These are phyloP conservation scores for Boletus reticuloceps DNA, from an alignment of 768 basidiomycete species.

Conservation along the genomic window DNA sequence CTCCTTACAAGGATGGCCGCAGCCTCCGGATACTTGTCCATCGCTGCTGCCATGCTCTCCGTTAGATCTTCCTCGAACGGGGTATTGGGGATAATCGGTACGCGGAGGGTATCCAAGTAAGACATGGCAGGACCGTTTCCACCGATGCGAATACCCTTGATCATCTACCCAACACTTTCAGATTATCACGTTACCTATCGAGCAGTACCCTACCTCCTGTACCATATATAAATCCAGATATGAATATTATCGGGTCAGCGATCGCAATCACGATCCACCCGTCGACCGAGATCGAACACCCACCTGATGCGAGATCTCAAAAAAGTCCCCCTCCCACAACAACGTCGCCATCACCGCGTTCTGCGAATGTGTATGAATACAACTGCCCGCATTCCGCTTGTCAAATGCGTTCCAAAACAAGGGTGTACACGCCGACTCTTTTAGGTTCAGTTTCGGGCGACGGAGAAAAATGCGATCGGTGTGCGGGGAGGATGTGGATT, in stretches of 20 bases:
- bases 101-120: conserved; percentile 79
- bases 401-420: conserved; percentile 93
- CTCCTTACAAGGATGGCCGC: conserved; percentile 74
- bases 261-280: not conserved
- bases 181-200: not conserved
- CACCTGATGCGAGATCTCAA: conserved; percentile 83
- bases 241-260: not conserved
- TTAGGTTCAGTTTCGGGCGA: conserved; percentile 65
- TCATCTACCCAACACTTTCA: conserved; percentile 59
- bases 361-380: conserved; percentile 90
- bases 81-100: conserved; percentile 91
- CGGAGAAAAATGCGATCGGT: conserved; percentile 76
- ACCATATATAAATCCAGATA: not conserved
- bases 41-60: conserved; percentile 85
- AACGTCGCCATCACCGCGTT: conserved; percentile 88
- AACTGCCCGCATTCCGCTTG: conserved; percentile 73
- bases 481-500: conserved; percentile 53
- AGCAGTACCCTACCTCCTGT: conserved; percentile 39
- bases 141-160: conserved; percentile 79
- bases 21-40: conserved; percentile 76
- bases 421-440: conserved; percentile 87
- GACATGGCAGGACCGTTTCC: conserved; percentile 76
- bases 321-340: conserved; percentile 66
- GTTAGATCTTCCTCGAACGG: conserved; percentile 87
- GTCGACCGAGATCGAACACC: not conserved